A percentile compares a stretch with the other conserved stretches of the same genome.
Evolutionary conservation across 805 yeast genomes (phyloP).

Genomic region (Suhomyces prunicola): DNA sequence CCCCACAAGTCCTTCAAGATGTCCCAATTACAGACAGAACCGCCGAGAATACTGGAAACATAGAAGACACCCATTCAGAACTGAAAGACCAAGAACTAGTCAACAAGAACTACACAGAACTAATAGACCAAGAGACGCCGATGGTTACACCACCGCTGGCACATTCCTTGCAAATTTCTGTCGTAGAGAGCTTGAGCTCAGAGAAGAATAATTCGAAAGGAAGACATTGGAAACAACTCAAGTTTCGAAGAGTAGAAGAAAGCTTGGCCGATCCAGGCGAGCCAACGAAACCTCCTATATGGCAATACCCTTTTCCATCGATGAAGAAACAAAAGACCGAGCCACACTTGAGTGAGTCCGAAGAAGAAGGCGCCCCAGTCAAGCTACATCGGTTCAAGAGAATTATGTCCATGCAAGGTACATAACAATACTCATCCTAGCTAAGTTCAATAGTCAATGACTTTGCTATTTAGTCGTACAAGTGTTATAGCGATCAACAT

Average conservation of each 20-base stretch:
- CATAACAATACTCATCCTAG: too few relatives aligned
- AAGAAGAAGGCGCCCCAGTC: background rate
- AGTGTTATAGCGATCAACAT: constrained; percentile 4
- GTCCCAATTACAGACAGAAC: too few relatives aligned
- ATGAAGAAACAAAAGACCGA: background rate
- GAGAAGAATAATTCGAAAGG: background rate
- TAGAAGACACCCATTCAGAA: background rate
- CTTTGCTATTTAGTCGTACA: background rate
- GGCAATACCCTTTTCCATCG: background rate
- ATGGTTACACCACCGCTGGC: background rate
- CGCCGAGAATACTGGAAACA: too few relatives aligned
- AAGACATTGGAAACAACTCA: background rate
- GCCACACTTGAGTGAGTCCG: background rate
- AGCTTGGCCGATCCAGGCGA: background rate
- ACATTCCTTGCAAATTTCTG: background rate
- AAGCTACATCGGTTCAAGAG: background rate
- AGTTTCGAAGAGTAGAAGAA: background rate
- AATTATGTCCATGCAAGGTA: background rate
- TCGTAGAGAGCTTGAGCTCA: background rate
- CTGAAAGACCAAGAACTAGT: background rate
- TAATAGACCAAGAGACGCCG: background rate
- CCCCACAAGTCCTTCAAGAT: too few relatives aligned
- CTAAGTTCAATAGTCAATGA: background rate
- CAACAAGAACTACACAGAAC: background rate
- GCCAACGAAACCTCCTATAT: background rate